Percentiles rank a stretch among this genome's conserved stretches.
Conservation (phyloP, 371 early-diverging fungal species). For the Chytridium lagenaria region DNA sequence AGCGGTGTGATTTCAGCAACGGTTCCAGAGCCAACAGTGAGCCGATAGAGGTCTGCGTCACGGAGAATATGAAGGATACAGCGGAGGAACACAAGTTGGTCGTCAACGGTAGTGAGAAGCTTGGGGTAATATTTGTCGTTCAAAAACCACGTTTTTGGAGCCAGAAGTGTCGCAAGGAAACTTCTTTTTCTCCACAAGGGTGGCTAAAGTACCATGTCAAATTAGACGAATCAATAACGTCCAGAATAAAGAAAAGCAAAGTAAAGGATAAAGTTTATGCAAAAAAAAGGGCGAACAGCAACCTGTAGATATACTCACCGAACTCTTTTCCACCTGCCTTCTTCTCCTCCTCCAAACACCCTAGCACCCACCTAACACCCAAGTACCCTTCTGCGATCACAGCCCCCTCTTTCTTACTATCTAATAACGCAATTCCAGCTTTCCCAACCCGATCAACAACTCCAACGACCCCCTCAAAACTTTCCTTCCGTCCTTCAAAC, state of each 20-base stretch:
- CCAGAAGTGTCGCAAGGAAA: constrained; percentile 32
- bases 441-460: constrained; percentile 50
- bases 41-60: constrained; percentile 60
- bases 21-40: constrained; percentile 63
- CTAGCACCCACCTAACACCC: constrained; percentile 40
- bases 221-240: background rate
- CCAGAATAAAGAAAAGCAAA: background rate
- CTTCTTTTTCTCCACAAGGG: constrained; percentile 34
- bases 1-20: constrained; percentile 38
- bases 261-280: too few relatives aligned
- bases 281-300: too few relatives aligned
- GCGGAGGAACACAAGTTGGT: constrained; percentile 43
- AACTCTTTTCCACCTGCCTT: constrained; percentile 22
- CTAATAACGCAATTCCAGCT: constrained; percentile 47
- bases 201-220: constrained; percentile 9
- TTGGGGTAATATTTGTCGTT: constrained; percentile 85
- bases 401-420: constrained; percentile 52
- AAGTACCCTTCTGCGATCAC: constrained; percentile 50
- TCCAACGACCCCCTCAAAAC: constrained; percentile 44
- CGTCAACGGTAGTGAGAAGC: constrained; percentile 70
- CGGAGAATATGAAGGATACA: constrained; percentile 31
- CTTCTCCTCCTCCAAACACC: constrained; percentile 34
- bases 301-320: too few relatives aligned
- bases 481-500: constrained; percentile 43
- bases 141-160: constrained; percentile 74